Conservation (phyloP, 2,329 filamentous ascomycete species). For the Thermothelomyces thermophilus region DNA sequence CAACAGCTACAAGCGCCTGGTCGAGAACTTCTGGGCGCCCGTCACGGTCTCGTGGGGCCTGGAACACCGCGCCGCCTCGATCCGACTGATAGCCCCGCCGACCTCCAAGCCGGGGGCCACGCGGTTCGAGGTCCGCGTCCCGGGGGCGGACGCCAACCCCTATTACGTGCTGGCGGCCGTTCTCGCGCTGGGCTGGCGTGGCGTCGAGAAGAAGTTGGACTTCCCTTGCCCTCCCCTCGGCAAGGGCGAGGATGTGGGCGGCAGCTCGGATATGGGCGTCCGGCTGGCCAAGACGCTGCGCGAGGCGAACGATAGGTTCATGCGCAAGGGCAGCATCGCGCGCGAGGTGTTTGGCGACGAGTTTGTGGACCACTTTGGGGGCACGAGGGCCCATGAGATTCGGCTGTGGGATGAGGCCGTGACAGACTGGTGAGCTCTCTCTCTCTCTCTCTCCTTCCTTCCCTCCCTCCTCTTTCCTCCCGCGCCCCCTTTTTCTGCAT, state of each 20-base stretch:
- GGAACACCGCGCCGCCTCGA: slow-evolving; percentile 87
- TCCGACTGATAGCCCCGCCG: slow-evolving; percentile 83
- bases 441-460: background rate
- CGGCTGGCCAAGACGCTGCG: slow-evolving; percentile 77
- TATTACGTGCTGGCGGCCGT: slow-evolving; percentile 82
- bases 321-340: slow-evolving; percentile 73
- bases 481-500: background rate
- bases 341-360: slow-evolving; percentile 88
- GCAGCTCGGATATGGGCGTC: slow-evolving; percentile 61
- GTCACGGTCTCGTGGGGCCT: slow-evolving; percentile 97
- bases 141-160: slow-evolving; percentile 89
- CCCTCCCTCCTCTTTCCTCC: background rate
- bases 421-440: slow-evolving; percentile 78
- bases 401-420: slow-evolving; percentile 91
- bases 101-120: slow-evolving; percentile 79
- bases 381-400: slow-evolving; percentile 86
- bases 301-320: slow-evolving; percentile 77
- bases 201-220: slow-evolving; percentile 84
- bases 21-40: slow-evolving; percentile 98
- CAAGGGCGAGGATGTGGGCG: slow-evolving; percentile 76
- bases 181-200: slow-evolving; percentile 80
- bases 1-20: slow-evolving; percentile 96
- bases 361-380: slow-evolving; percentile 93
- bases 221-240: slow-evolving; percentile 77
- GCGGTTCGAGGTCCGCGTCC: slow-evolving; percentile 85